Conservation (phyloP, 1,284 basidiomycete genomes). For the Trametes pubescens region DNA sequence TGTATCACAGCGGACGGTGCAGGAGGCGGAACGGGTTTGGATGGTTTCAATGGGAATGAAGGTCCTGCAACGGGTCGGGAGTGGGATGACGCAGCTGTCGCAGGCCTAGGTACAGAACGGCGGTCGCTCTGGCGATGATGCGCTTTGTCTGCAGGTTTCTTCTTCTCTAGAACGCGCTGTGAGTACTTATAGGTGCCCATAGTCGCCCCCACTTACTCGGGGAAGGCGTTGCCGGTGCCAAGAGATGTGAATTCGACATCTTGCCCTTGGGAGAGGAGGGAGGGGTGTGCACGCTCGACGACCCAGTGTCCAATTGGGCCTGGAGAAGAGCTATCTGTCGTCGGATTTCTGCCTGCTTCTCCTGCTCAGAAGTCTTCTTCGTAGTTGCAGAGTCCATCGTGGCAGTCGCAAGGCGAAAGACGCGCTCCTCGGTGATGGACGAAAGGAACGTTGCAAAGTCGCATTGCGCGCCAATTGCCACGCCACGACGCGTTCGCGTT, state of each 20-base stretch:
- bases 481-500: constrained; percentile 22
- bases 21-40: constrained; percentile 30
- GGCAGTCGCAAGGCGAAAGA: not conserved
- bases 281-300: constrained; percentile 20
- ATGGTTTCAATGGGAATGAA: constrained; percentile 7
- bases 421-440: not conserved
- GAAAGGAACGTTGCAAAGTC: not conserved
- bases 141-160: constrained; percentile 36
- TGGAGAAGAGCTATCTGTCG: constrained; percentile 52
- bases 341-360: constrained; percentile 49
- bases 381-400: constrained; percentile 27
- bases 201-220: constrained; percentile 57
- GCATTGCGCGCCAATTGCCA: constrained; percentile 8
- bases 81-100: not conserved
- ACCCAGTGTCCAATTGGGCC: constrained; percentile 49
- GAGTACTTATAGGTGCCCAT: not conserved
- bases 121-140: not conserved
- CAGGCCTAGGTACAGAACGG: not conserved
- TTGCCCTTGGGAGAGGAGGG: constrained; percentile 60
- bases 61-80: not conserved
- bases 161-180: constrained; percentile 51
- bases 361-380: constrained; percentile 22
- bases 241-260: constrained; percentile 48
- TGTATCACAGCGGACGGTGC: constrained; percentile 57
- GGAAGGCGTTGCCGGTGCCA: constrained; percentile 75